Conservation (phyloP, 306 rosid species). For the Prosopis cineraria region DNA sequence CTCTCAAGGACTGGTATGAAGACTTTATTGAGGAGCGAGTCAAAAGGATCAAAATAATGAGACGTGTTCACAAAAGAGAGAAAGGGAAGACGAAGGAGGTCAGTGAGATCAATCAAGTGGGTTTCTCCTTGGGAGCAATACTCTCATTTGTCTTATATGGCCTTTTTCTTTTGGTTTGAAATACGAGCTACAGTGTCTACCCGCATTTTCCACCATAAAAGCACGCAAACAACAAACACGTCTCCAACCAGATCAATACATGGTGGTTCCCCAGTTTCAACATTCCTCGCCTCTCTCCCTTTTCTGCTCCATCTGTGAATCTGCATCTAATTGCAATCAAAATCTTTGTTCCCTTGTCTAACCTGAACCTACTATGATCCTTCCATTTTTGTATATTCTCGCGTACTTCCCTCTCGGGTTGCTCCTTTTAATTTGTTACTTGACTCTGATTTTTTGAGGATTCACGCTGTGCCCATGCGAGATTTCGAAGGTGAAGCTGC, state of each 20-base stretch:
- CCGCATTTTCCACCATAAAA: slow-evolving; percentile 39
- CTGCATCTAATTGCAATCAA: slow-evolving; percentile 32
- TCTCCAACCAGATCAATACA: slow-evolving; percentile 51
- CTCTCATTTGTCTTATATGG: slow-evolving; percentile 43
- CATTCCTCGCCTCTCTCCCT: slow-evolving; percentile 32
- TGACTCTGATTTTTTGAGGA: not conserved
- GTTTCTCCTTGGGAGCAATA: not conserved
- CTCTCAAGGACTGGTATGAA: not conserved
- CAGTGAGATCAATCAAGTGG: not conserved
- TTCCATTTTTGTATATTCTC: not conserved
- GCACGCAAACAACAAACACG: slow-evolving; percentile 37
- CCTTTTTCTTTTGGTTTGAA: slow-evolving; percentile 58
- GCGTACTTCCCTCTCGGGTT: slow-evolving; percentile 5
- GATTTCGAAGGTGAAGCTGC: not conserved
- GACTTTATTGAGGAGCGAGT: slow-evolving; percentile 11
- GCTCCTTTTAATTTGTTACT: slow-evolving; percentile 20
- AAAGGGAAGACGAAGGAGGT: not conserved
- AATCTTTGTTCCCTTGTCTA: slow-evolving; percentile 18
- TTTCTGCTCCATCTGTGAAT: not conserved
- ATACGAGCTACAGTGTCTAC: slow-evolving; percentile 34
- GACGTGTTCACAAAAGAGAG: slow-evolving; percentile 7
- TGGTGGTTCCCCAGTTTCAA: slow-evolving; percentile 51
- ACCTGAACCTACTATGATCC: not conserved
- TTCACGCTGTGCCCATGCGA: not conserved
- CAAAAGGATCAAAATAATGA: slow-evolving; percentile 19